Percentiles rank a stretch among this genome's conserved stretches.
These are phyloP conservation scores for Diplocarpon mali DNA, from an alignment of 2,329 filamentous ascomycete genomes.

Conservation along the genomic window DNA sequence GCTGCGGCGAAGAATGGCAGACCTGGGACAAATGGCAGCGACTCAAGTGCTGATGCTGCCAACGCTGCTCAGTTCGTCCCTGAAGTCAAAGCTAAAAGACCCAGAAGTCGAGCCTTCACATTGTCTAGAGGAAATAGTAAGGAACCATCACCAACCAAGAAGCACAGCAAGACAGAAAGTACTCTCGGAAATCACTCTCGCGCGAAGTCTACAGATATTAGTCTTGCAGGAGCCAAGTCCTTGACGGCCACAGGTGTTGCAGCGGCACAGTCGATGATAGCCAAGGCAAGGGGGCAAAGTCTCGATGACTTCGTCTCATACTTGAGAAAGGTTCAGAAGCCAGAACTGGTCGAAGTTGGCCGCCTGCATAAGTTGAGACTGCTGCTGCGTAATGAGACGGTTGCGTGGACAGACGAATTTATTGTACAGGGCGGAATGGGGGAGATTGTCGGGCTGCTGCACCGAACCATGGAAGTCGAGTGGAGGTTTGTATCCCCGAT, in stretches of 20 bases:
- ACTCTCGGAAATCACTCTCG: slow-evolving; percentile 53
- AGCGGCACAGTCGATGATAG: slow-evolving; percentile 46
- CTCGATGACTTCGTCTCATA: slow-evolving; percentile 82
- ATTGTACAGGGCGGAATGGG: slow-evolving; percentile 84
- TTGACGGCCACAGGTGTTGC: slow-evolving; percentile 43
- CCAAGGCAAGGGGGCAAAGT: slow-evolving; percentile 61
- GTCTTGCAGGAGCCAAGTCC: slow-evolving; percentile 47
- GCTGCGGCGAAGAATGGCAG: slow-evolving; percentile 37
- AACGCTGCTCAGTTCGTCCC: slow-evolving; percentile 28
- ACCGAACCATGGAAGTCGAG: slow-evolving; percentile 89
- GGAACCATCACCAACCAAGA: slow-evolving; percentile 56
- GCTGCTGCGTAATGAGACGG: slow-evolving; percentile 84
- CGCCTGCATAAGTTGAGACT: slow-evolving; percentile 88
- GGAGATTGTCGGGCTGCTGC: slow-evolving; percentile 74
- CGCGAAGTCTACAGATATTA: slow-evolving; percentile 62
- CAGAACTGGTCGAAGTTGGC: slow-evolving; percentile 80
- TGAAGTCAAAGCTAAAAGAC: slow-evolving; percentile 41
- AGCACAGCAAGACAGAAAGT: slow-evolving; percentile 57
- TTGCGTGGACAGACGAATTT: slow-evolving; percentile 90
- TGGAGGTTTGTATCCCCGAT: slow-evolving; percentile 59
- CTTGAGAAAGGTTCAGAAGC: slow-evolving; percentile 68
- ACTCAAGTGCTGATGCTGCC: slow-evolving; percentile 29
- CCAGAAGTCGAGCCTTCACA: slow-evolving; percentile 67
- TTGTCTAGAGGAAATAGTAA: slow-evolving; percentile 29
- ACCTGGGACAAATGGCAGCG: slow-evolving; percentile 32